Percentiles rank a stretch among this genome's conserved stretches.
Evolutionary conservation across 345 rosid genomes (phyloP).

Genomic region (Aethionema arabicum): DNA sequence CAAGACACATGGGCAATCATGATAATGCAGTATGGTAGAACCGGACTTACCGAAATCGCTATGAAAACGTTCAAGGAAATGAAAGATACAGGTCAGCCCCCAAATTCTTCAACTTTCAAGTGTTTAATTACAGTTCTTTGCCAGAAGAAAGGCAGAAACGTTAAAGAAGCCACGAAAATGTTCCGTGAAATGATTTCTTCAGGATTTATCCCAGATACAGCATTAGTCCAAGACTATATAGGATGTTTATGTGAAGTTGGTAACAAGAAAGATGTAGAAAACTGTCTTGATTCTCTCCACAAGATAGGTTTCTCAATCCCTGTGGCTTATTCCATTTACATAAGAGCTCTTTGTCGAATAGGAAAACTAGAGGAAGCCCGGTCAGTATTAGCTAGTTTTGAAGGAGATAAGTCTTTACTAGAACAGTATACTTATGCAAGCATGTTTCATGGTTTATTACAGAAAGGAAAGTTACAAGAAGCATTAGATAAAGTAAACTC

Average conservation of each 20-base stretch:
- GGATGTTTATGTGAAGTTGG: slow-evolving; percentile 64
- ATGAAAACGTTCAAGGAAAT: slow-evolving; percentile 62
- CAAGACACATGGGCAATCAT: slow-evolving; percentile 83
- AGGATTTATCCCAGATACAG: slow-evolving; percentile 60
- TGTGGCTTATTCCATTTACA: slow-evolving; percentile 53
- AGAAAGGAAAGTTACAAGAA: slow-evolving; percentile 50
- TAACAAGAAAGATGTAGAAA: slow-evolving; percentile 51
- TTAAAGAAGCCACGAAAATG: slow-evolving; percentile 54
- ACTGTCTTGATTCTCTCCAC: slow-evolving; percentile 45
- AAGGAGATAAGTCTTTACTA: slow-evolving; percentile 43
- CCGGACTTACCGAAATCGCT: slow-evolving; percentile 76
- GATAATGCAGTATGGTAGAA: slow-evolving; percentile 84
- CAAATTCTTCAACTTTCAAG: slow-evolving; percentile 63
- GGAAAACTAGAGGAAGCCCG: slow-evolving; percentile 70
- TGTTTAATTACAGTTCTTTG: slow-evolving; percentile 67
- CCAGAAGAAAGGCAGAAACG: slow-evolving; percentile 66
- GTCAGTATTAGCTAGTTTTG: slow-evolving; percentile 39
- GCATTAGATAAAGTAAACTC: slow-evolving; percentile 63
- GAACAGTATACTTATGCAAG: slow-evolving; percentile 60
- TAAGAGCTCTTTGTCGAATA: slow-evolving; percentile 73
- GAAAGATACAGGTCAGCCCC: slow-evolving; percentile 51
- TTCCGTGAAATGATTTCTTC: slow-evolving; percentile 67
- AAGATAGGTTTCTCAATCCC: slow-evolving; percentile 57
- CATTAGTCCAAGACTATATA: slow-evolving; percentile 56
- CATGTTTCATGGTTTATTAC: slow-evolving; percentile 61